phyloP scores from a whole-genome alignment of 2,329 filamentous ascomycete genomes.

The Furcasterigmium sp. region DNA sequence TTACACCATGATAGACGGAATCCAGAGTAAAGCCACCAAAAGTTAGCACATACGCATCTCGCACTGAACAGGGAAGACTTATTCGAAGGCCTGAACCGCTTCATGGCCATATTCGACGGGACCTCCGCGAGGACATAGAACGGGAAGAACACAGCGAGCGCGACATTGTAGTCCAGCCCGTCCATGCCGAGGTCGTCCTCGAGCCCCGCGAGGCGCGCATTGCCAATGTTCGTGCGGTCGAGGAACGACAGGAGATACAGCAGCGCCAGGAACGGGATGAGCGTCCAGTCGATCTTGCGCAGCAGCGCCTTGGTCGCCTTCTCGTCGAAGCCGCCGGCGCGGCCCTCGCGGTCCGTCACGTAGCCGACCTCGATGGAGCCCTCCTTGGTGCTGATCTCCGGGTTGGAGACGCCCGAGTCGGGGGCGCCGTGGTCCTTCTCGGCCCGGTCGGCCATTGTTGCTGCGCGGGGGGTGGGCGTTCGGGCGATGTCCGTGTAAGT shows the following conservation, averaged over 20 bases:
- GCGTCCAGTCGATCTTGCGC: slow-evolving; percentile 46
- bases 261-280: slow-evolving; percentile 55
- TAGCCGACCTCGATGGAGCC: slow-evolving; percentile 13
- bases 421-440: not conserved
- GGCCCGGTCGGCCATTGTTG: not conserved
- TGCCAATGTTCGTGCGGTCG: slow-evolving; percentile 46
- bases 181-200: slow-evolving; percentile 40
- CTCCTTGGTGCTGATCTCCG: slow-evolving; percentile 6
- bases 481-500: too few relatives aligned
- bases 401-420: not conserved
- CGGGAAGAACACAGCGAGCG: slow-evolving; percentile 46
- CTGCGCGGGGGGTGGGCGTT: too few relatives aligned
- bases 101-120: slow-evolving; percentile 53
- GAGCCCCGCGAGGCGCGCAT: slow-evolving; percentile 30
- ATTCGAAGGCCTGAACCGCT: slow-evolving; percentile 42
- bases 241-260: slow-evolving; percentile 44
- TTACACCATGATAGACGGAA: slow-evolving; percentile 40
- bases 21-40: too few relatives aligned
- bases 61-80: too few relatives aligned
- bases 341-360: slow-evolving; percentile 10
- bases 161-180: slow-evolving; percentile 55
- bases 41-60: too few relatives aligned
- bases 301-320: slow-evolving; percentile 43
- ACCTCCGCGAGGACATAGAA: slow-evolving; percentile 49
- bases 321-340: slow-evolving; percentile 18